These are phyloP conservation scores for Cynara cardunculus DNA, from an alignment of 129 eudicot genomes.

Conservation along the genomic window DNA sequence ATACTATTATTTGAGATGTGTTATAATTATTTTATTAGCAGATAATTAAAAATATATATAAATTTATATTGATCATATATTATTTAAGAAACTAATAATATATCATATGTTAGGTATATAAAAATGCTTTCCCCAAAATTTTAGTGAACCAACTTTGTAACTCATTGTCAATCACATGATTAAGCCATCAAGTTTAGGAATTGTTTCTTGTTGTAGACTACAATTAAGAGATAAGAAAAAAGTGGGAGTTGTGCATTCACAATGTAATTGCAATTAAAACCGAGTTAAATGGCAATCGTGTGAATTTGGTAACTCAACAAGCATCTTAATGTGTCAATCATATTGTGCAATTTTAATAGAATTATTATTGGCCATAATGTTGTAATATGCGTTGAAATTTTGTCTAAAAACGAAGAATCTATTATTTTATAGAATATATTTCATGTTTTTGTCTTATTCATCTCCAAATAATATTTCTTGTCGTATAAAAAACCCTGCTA, in stretches of 20 bases:
- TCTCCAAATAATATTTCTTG: not conserved
- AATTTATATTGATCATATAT: not conserved
- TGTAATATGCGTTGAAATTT: not conserved
- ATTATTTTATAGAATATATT: not conserved
- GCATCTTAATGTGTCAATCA: not conserved
- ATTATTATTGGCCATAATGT: not conserved
- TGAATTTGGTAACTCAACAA: constrained; percentile 13
- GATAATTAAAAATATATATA: not conserved
- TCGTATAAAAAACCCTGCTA: too few species aligned
- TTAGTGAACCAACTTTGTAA: constrained; percentile 13
- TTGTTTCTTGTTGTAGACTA: constrained; percentile 25
- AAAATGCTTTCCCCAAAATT: not conserved
- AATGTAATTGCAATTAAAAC: not conserved
- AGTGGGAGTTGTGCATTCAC: not conserved
- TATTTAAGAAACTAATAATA: not conserved
- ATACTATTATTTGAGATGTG: not conserved
- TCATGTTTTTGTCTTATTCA: not conserved
- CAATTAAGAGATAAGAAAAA: not conserved
- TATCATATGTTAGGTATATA: not conserved
- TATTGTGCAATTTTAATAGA: not conserved
- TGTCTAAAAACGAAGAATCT: not conserved
- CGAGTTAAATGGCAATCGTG: not conserved
- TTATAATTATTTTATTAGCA: not conserved
- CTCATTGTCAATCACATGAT: constrained; percentile 17
- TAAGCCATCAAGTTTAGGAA: constrained; percentile 19